A percentile compares a stretch with the other conserved stretches of the same genome.
phyloP scores from a whole-genome alignment of 2,329 filamentous ascomycete species.

The Microsporum canis region DNA sequence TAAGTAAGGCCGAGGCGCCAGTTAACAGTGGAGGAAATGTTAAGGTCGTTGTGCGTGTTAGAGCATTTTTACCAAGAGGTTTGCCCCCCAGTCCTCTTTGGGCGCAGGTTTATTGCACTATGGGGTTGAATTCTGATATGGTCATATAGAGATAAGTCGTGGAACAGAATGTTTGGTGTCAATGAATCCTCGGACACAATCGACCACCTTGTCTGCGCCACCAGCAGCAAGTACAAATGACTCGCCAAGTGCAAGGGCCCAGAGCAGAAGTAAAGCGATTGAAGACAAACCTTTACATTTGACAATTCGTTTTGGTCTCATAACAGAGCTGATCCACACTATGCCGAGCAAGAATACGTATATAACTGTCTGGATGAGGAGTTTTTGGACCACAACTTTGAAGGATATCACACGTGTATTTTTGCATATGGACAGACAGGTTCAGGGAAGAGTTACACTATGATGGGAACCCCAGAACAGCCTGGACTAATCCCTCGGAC shows the following conservation, averaged over 20 bases:
- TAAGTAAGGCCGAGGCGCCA: constrained; percentile 34
- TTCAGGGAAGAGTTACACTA: constrained; percentile 95
- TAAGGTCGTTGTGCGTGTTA: constrained; percentile 67
- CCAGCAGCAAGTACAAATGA: constrained; percentile 39
- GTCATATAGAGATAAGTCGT: constrained; percentile 59
- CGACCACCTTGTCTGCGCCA: constrained; percentile 68
- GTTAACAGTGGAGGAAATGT: constrained; percentile 56
- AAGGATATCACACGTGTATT: constrained; percentile 98
- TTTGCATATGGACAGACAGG: constrained; percentile 98
- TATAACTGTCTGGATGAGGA: constrained; percentile 92
- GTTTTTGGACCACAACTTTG: constrained; percentile 97
- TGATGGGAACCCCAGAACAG: constrained; percentile 79
- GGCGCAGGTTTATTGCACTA: constrained; percentile 4
- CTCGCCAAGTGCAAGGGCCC: constrained; percentile 40
- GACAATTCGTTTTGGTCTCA: constrained; percentile 99
- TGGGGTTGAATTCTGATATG: neutral
- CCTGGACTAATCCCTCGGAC: constrained; percentile 89
- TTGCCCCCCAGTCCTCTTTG: constrained; percentile 15
- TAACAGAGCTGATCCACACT: constrained; percentile 64
- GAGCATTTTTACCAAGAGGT: constrained; percentile 71
- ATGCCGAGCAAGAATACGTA: constrained; percentile 83
- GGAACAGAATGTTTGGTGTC: constrained; percentile 73
- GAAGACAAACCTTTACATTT: constrained; percentile 88
- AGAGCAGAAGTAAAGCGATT: constrained; percentile 56
- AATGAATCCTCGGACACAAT: constrained; percentile 81